Evolutionary conservation across 306 rosid genomes (phyloP).

Genomic region (Canavalia ensiformis): DNA sequence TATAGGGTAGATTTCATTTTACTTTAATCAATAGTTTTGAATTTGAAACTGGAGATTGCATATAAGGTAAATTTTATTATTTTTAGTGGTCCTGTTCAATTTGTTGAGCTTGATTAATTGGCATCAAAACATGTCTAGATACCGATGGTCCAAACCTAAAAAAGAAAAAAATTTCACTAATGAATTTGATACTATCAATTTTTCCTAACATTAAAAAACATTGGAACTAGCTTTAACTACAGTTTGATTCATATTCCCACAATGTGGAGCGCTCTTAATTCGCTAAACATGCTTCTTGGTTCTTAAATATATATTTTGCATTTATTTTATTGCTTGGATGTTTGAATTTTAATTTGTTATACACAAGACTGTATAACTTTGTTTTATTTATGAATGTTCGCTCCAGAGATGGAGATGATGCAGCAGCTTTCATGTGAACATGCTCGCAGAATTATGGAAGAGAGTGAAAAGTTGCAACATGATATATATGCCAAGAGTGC

Average conservation of each 20-base stretch:
- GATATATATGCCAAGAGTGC: background rate
- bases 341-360: background rate
- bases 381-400: background rate
- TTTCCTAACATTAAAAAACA: background rate
- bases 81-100: too few species aligned
- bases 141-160: too few species aligned
- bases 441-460: background rate
- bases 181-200: background rate
- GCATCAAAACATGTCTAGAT: too few species aligned
- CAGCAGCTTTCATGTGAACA: constrained; percentile 12
- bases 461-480: constrained; percentile 11
- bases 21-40: too few species aligned
- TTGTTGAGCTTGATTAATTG: background rate
- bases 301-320: background rate
- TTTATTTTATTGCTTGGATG: background rate
- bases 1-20: too few species aligned
- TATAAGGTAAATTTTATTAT: too few species aligned
- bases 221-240: background rate
- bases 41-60: too few species aligned
- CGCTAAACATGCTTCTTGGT: background rate
- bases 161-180: too few species aligned
- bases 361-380: background rate
- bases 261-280: background rate
- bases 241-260: background rate
- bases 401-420: background rate